A percentile compares a stretch with the other conserved stretches of the same genome.
These are phyloP conservation scores for Pezizomycotina sp. DNA, from an alignment of 2,329 filamentous ascomycete genomes.

Conservation along the genomic window DNA sequence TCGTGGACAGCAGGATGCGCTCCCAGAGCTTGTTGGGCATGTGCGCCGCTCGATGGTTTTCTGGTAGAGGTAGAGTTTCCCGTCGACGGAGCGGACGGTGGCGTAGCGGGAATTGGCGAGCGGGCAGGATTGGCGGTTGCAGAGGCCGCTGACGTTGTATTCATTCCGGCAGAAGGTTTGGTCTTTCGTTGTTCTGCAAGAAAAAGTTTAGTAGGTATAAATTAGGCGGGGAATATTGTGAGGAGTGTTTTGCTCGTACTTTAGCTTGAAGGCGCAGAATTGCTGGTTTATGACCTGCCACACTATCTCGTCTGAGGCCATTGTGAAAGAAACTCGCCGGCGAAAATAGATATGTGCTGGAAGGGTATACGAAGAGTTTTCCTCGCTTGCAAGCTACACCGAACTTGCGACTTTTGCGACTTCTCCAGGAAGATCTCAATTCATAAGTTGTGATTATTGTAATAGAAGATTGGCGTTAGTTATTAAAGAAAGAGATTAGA, in stretches of 20 bases:
- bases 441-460: no score
- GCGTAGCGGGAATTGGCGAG: conserved; percentile 86
- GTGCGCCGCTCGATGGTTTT: conserved; percentile 84
- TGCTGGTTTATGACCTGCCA: conserved; percentile 95
- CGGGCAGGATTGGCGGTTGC: conserved; percentile 75
- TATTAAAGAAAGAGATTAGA: no score
- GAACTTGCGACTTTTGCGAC: no score
- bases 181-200: conserved; percentile 58
- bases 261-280: conserved; percentile 89
- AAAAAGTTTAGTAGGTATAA: conserved; percentile 6
- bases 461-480: no score
- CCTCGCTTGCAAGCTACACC: no score
- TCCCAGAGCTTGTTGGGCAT: conserved; percentile 90
- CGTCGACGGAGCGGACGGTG: conserved; percentile 62
- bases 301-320: conserved; percentile 90
- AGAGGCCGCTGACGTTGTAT: conserved; percentile 70
- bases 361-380: no score
- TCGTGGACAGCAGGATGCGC: conserved; percentile 70
- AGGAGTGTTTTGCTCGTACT: conserved; percentile 37
- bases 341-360: no score
- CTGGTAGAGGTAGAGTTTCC: conserved; percentile 85
- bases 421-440: no score
- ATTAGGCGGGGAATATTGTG: conserved; percentile 16
- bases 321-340: no score
- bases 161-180: conserved; percentile 94